Base-by-base conservation (phyloP, 176 grass and related monocot species). In the Oryza longistaminata region DNA sequence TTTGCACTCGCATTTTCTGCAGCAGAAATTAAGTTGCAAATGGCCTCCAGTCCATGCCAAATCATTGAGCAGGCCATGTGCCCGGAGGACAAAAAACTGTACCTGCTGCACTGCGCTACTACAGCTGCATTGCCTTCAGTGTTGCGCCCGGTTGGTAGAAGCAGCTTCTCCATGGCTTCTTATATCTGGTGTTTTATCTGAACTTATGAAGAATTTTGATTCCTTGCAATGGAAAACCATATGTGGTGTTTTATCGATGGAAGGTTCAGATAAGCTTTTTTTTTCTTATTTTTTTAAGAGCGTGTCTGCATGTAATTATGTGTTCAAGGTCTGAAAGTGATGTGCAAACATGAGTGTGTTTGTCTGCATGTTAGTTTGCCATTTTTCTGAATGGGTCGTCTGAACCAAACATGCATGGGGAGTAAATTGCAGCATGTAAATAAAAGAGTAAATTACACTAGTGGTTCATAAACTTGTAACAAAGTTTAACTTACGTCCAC, bases 61-160 rank as follows among this genome's bases (percentile, higher is more conserved):
- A 89, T 81, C 15, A 89, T 71, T 76, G 27, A 71, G 50, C 53
- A 64, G 6, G 15, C 10, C 76, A 89, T 88, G 70, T 85, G 82
- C 50, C 40, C 21, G 2, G 19, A 44, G 39, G 42, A 7, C 33
- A 43, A 43, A 43, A 2, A 74, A 45, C 14, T 43, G 70, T 68
- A 78, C n/a, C 58, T 24, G 7, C 58, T 58, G 53, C 53, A 9
- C 16, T 22, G 58, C 58, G 58, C 37, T 25, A 8, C 13, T 26
- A 14, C 58, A 22, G 3, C 2, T 12, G 70, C 68, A 9, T n/a
- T 72, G 69, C 1, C 48, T 29, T 72, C 35, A 11, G 53, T 22
- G 21, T 33, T 26, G 76, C 4, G 40, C 66, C 27, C 75, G 31
- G 64, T 70, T 58, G 60, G 25, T 65, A 34, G 35, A 37, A 37